Conservation (phyloP, 805 yeast species). For the Nakazawaea wickerhamii region DNA sequence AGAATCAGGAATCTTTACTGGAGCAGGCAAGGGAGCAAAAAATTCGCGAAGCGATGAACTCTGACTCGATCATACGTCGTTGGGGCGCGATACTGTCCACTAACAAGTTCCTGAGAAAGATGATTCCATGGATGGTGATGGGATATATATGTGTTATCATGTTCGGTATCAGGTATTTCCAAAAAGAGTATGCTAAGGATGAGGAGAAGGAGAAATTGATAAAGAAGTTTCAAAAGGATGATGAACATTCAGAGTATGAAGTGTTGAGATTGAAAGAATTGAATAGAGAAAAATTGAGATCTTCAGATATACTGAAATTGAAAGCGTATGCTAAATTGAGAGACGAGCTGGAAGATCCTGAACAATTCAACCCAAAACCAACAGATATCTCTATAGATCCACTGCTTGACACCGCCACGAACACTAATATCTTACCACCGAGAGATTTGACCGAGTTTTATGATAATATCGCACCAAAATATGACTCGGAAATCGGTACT, state of each 20-base stretch:
- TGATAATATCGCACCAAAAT: slow-evolving; percentile 70
- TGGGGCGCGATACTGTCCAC: slow-evolving; percentile 53
- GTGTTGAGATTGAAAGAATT: slow-evolving; percentile 55
- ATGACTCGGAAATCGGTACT: slow-evolving; percentile 74
- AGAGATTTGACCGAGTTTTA: slow-evolving; percentile 79
- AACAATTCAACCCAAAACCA: slow-evolving; percentile 30
- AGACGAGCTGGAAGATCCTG: slow-evolving; percentile 26
- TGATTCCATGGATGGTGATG: slow-evolving; percentile 61
- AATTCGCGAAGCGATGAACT: slow-evolving; percentile 27
- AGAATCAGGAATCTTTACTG: slow-evolving; percentile 23
- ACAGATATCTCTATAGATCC: slow-evolving; percentile 23
- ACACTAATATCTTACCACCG: slow-evolving; percentile 53
- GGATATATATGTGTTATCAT: slow-evolving; percentile 51
- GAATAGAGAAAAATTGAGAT: slow-evolving; percentile 50
- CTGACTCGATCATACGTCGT: slow-evolving; percentile 30
- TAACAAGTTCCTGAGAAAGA: slow-evolving; percentile 51
- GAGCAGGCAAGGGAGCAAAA: slow-evolving; percentile 24
- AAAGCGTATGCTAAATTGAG: slow-evolving; percentile 53
- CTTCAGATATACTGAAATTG: slow-evolving; percentile 57
- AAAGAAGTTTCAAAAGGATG: slow-evolving; percentile 24
- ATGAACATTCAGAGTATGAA: slow-evolving; percentile 55
- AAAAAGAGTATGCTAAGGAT: slow-evolving; percentile 61
- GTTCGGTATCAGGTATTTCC: slow-evolving; percentile 60
- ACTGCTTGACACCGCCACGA: slow-evolving; percentile 21
- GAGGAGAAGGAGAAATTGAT: slow-evolving; percentile 40